phyloP scores from a whole-genome alignment of 371 early-diverging fungal genomes.

The Mortierella sp. region DNA sequence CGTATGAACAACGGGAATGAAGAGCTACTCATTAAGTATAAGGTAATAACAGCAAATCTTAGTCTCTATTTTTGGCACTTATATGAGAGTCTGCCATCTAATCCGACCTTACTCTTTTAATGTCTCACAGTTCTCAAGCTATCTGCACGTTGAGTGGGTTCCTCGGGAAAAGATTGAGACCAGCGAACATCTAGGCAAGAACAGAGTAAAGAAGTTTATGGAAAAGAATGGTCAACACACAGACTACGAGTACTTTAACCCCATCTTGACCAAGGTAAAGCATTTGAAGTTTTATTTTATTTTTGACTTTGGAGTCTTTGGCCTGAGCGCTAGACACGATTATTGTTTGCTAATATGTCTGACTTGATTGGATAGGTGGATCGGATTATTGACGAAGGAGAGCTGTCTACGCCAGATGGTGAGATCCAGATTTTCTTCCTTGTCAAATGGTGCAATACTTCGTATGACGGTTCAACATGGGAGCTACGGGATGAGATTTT shows the following conservation, averaged over 20 bases:
- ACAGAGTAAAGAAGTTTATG: constrained; percentile 78
- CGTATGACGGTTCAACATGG: constrained; percentile 89
- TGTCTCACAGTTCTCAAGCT: constrained; percentile 59
- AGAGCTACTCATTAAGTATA: constrained; percentile 71
- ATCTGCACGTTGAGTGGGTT: constrained; percentile 85
- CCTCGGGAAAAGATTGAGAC: constrained; percentile 65
- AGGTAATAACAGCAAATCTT: constrained; percentile 19
- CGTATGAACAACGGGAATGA: constrained; percentile 54
- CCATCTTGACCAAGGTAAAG: constrained; percentile 49
- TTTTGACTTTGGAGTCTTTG: no score
- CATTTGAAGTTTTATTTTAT: no score
- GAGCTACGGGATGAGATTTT: constrained; percentile 74
- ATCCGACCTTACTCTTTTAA: constrained; percentile 28
- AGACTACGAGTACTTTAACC: constrained; percentile 60
- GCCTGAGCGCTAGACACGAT: no score
- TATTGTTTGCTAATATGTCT: no score
- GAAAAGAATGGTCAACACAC: constrained; percentile 59
- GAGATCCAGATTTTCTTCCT: constrained; percentile 73
- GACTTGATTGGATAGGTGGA: constrained; percentile 56
- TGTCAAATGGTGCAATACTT: constrained; percentile 86
- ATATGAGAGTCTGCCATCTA: neutral
- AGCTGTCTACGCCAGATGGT: constrained; percentile 59
- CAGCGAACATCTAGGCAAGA: constrained; percentile 71
- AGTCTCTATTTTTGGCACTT: neutral
- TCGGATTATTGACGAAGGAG: constrained; percentile 84